These are phyloP conservation scores for Cladosporium sp. DNA, from an alignment of 2,329 filamentous ascomycete species.

Conservation along the genomic window DNA sequence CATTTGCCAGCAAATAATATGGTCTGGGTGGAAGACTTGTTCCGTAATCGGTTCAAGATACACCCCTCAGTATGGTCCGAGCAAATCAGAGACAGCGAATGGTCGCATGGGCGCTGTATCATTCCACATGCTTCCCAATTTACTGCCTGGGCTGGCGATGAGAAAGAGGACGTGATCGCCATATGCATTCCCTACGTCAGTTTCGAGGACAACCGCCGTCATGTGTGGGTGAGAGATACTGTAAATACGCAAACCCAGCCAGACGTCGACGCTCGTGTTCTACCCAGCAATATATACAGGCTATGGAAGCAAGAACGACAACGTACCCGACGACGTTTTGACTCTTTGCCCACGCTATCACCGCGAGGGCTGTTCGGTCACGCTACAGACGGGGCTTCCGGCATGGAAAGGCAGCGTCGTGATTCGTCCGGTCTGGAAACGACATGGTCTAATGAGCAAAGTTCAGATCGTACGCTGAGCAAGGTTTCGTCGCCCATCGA, in stretches of 20 bases:
- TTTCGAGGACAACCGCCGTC: not conserved
- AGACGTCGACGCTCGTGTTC: conserved; percentile 13
- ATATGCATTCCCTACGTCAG: conserved; percentile 55
- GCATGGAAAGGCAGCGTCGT: no score
- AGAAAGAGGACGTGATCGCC: conserved; percentile 54
- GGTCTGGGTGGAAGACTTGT: conserved; percentile 58
- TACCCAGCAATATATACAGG: not conserved
- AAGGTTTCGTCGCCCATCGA: not conserved
- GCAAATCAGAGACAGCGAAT: conserved; percentile 28
- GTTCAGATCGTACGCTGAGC: not conserved
- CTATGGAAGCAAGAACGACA: not conserved
- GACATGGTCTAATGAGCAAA: no score
- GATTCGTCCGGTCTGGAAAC: no score
- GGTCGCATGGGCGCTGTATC: conserved; percentile 57
- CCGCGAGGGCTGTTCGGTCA: no score
- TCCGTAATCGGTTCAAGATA: conserved; percentile 61
- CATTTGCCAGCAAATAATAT: conserved; percentile 48
- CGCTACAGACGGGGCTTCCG: no score
- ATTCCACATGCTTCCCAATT: conserved; percentile 58
- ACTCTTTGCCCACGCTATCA: conserved; percentile 17
- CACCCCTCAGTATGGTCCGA: not conserved
- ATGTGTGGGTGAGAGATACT: conserved; percentile 23
- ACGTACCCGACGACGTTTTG: not conserved
- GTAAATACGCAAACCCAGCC: conserved; percentile 13
- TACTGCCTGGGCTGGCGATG: conserved; percentile 57